These are phyloP conservation scores for Amanita jacksonii DNA, from an alignment of 768 basidiomycete species.

Conservation along the genomic window DNA sequence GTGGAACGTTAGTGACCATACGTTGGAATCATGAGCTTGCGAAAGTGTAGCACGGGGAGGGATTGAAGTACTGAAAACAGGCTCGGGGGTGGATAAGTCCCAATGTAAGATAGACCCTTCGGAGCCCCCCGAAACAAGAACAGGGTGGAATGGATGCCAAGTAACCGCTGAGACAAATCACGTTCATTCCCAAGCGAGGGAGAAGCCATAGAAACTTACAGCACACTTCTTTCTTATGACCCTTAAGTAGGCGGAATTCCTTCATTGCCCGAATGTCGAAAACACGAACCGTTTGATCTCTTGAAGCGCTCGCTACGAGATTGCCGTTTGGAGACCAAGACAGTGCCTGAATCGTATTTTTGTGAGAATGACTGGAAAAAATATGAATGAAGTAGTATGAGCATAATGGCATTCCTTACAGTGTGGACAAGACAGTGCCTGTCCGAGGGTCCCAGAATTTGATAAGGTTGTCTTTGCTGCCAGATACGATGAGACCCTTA, in stretches of 20 bases:
- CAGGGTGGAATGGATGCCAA: conserved; percentile 93
- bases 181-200: background rate
- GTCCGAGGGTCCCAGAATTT: conserved; percentile 99
- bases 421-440: conserved; percentile 79
- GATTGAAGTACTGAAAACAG: conserved; percentile 32
- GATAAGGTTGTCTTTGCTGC: conserved; percentile 96
- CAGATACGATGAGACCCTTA: conserved; percentile 89
- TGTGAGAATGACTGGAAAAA: conserved; percentile 75
- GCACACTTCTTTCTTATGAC: conserved; percentile 98
- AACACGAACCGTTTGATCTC: conserved; percentile 90
- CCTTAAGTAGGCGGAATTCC: conserved; percentile 84
- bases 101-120: conserved; percentile 94
- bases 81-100: conserved; percentile 68
- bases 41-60: conserved; percentile 75
- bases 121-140: conserved; percentile 89
- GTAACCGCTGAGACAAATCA: conserved; percentile 52
- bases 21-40: conserved; percentile 97
- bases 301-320: conserved; percentile 86
- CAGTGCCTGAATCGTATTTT: conserved; percentile 91
- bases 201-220: conserved; percentile 42
- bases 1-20: conserved; percentile 94
- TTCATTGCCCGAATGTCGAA: conserved; percentile 99
- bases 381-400: background rate
- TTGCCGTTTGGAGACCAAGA: conserved; percentile 95
- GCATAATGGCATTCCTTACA: conserved; percentile 40